Evolutionary conservation across 768 basidiomycete genomes (phyloP), one percentile per base, ranked within the genome.

Genomic region (Xanthoconium purpureum): DNA sequence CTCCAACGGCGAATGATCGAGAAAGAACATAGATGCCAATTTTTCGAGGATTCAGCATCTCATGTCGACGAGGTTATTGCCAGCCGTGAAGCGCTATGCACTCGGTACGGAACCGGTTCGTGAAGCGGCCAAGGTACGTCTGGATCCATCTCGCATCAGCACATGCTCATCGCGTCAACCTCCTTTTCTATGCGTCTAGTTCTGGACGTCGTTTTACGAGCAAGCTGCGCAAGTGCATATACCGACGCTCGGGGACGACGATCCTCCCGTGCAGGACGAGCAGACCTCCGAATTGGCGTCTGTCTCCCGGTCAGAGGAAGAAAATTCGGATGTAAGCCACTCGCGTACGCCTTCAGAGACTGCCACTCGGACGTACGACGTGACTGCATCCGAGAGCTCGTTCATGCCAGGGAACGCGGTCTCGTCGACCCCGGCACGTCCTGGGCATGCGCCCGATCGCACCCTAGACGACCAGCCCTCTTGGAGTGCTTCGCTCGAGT

Each of bases 201-300:
- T 98, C 70, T 98, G 96, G 95, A 88, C 87, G 5, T 88, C 91
- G 0, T 98, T 99, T 78, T 98, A 94, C 67, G 94, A 98, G 66
- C 84, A 89, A 56, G 93, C 94, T 10, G 95, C 96, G 5, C 87
- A 92, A 63, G 88, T 94, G 30, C 84, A 87, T 39, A 88, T 94
- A 43, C 86, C 88, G 5, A 84, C 84, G 2, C 84, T 79, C 35
- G 91, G 85, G 14, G 87, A 91, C 54, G 79, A 83, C 56, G 83
- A 80, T n/a, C 80, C 76, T 17, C 80, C 76, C 8, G 75, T 77
- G 40, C 77, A 82, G 46, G 85, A 84, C 40, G 73, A 77, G 18
- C 73, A 77, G 7, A 78, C 79, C 17, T 46, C 71, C 47, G 71
- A 73, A 17, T 48, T 50, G 3, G 20, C 42, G 18, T 52, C 54